A percentile compares a stretch with the other conserved stretches of the same genome.
phyloP scores from a whole-genome alignment of 2,329 filamentous ascomycete species.

The Stylonectria norvegica region DNA sequence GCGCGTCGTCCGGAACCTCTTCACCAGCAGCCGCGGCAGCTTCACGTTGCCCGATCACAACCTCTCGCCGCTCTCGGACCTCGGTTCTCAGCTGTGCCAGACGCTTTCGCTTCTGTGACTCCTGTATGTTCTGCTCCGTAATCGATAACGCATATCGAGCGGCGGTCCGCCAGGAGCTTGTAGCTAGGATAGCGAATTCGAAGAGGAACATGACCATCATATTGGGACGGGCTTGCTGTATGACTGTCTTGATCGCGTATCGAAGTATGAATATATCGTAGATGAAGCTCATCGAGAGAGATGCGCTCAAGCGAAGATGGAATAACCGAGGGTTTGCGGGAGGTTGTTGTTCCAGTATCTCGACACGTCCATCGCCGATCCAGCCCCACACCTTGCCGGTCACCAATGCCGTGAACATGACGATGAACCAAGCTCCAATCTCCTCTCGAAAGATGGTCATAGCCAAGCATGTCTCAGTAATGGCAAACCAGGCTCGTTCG shows the following conservation, averaged over 20 bases:
- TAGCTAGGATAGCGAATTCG: slow-evolving; percentile 84
- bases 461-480: slow-evolving; percentile 92
- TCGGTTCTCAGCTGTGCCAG: slow-evolving; percentile 66
- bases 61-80: slow-evolving; percentile 56
- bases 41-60: slow-evolving; percentile 49
- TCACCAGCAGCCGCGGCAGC: slow-evolving; percentile 51
- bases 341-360: slow-evolving; percentile 91
- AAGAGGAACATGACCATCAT: slow-evolving; percentile 99
- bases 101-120: slow-evolving; percentile 67
- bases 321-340: slow-evolving; percentile 85
- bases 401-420: slow-evolving; percentile 92
- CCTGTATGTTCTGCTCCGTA: slow-evolving; percentile 71
- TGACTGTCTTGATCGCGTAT: slow-evolving; percentile 78
- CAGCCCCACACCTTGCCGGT: slow-evolving; percentile 98
- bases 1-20: slow-evolving; percentile 52
- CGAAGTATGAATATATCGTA: slow-evolving; percentile 79
- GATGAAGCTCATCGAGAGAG: slow-evolving; percentile 70
- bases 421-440: slow-evolving; percentile 87
- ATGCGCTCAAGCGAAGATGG: slow-evolving; percentile 76
- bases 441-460: slow-evolving; percentile 99
- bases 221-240: slow-evolving; percentile 83
- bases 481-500: slow-evolving; percentile 96
- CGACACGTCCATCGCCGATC: slow-evolving; percentile 93
- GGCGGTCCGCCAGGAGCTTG: slow-evolving; percentile 75
- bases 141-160: slow-evolving; percentile 76